A percentile compares a stretch with the other conserved stretches of the same genome.
Evolutionary conservation across 2,329 filamentous ascomycete genomes (phyloP).

Genomic region (Coniochaeta ligniaria): DNA sequence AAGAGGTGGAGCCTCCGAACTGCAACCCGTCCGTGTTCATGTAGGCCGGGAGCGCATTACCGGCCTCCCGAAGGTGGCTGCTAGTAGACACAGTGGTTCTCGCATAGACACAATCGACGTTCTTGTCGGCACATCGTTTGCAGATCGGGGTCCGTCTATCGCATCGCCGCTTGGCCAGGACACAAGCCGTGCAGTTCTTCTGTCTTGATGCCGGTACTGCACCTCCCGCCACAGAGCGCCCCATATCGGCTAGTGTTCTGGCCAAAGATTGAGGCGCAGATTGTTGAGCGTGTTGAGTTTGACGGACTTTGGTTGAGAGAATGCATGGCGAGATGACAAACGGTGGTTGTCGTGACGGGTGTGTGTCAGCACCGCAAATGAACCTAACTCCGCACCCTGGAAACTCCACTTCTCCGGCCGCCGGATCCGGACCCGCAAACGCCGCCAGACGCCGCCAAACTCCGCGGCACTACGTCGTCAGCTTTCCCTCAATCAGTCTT

Average conservation of each 20-base stretch:
- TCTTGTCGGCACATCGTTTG: slow-evolving; percentile 28
- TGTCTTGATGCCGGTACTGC: slow-evolving; percentile 14
- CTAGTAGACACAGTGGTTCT: slow-evolving; percentile 6
- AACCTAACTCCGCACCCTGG: too few species aligned
- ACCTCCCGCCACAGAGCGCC: not conserved
- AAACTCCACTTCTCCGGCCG: too few species aligned
- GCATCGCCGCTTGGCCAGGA: slow-evolving; percentile 30
- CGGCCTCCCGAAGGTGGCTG: not conserved
- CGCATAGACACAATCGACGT: slow-evolving; percentile 20
- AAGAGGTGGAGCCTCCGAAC: slow-evolving; percentile 3
- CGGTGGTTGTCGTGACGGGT: not conserved
- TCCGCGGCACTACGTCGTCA: too few species aligned
- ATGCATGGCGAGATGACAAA: not conserved
- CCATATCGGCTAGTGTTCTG: not conserved
- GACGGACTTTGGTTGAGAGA: not conserved
- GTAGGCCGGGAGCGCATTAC: not conserved
- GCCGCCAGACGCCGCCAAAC: too few species aligned
- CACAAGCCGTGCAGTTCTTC: slow-evolving; percentile 29
- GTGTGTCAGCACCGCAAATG: too few species aligned
- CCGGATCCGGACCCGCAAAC: too few species aligned
- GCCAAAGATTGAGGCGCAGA: too few species aligned
- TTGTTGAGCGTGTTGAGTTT: not conserved
- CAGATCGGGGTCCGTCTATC: slow-evolving; percentile 28
- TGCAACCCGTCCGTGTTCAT: slow-evolving; percentile 1
- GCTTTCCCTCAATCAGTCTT: too few species aligned